Conservation (phyloP, 2,329 filamentous ascomycete genomes). For the Gremmenia infestans region DNA sequence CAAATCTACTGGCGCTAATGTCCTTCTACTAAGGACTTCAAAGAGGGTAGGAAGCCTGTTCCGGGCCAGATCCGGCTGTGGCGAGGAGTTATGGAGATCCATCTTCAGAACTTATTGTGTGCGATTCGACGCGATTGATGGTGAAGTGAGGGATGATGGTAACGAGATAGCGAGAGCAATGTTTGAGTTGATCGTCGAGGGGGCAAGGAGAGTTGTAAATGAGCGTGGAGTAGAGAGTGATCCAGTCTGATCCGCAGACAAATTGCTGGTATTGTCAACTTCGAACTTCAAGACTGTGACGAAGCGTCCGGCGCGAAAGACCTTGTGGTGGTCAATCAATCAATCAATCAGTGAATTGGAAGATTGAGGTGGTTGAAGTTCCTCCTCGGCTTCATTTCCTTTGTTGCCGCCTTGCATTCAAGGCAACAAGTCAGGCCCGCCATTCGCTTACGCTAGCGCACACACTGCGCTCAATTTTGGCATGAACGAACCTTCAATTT, state of each 20-base stretch:
- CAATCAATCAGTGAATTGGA: not conserved
- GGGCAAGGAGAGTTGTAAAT: constrained; percentile 4
- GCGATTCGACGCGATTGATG: constrained; percentile 1
- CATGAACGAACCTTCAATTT: not conserved
- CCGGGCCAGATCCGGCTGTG: constrained; percentile 57
- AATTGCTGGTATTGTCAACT: not conserved
- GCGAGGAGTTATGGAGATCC: constrained; percentile 42
- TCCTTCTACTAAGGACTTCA: constrained; percentile 89
- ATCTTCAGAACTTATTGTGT: constrained; percentile 16
- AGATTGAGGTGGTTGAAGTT: not conserved
- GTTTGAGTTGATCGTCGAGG: constrained; percentile 2
- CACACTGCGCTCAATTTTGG: not conserved
- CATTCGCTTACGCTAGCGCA: not conserved
- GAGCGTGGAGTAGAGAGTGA: constrained; percentile 3
- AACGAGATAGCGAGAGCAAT: not conserved
- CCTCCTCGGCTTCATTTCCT: constrained; percentile 1
- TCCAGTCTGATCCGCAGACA: not conserved
- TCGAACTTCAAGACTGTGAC: not conserved
- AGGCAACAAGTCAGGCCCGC: not conserved
- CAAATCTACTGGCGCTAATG: constrained; percentile 90
- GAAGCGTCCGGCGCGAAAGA: constrained; percentile 11
- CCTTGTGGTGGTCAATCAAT: not conserved
- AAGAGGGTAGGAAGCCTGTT: constrained; percentile 91
- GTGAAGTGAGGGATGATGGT: not conserved
- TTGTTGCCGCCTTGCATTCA: not conserved